phyloP scores from a whole-genome alignment of 805 yeast genomes.

The Yarrowia osloensis region DNA sequence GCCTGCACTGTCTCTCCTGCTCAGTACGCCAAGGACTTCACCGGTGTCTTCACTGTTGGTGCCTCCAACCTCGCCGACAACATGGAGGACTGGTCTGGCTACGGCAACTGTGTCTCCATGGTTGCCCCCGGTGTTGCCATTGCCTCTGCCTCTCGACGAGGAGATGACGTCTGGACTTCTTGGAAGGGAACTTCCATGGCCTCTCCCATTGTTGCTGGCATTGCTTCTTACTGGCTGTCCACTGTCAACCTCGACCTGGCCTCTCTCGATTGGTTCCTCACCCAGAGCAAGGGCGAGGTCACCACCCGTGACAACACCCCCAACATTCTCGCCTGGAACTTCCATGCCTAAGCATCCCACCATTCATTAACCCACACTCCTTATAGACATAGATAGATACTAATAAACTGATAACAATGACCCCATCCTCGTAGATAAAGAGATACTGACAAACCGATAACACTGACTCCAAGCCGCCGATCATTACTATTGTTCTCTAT shows the following conservation, averaged over 20 bases:
- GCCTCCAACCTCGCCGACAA: constrained; percentile 79
- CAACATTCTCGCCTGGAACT: constrained; percentile 19
- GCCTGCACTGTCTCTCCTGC: constrained; percentile 88
- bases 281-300: neutral
- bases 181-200: constrained; percentile 21
- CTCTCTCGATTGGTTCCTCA: constrained; percentile 12
- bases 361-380: neutral
- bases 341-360: neutral
- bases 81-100: constrained; percentile 77
- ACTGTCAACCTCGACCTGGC: neutral
- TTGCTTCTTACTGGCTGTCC: constrained; percentile 15
- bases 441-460: neutral
- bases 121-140: constrained; percentile 87
- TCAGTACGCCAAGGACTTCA: constrained; percentile 43
- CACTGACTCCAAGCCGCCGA: too few relatives aligned
- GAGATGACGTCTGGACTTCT: constrained; percentile 30
- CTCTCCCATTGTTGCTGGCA: constrained; percentile 16
- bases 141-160: constrained; percentile 49
- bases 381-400: neutral
- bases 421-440: too few relatives aligned
- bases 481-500: neutral
- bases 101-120: constrained; percentile 89
- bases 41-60: constrained; percentile 74
- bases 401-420: too few relatives aligned
- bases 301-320: neutral